phyloP scores from a whole-genome alignment of 495 filamentous ascomycete species.

The Penicillium ochrochloron region DNA sequence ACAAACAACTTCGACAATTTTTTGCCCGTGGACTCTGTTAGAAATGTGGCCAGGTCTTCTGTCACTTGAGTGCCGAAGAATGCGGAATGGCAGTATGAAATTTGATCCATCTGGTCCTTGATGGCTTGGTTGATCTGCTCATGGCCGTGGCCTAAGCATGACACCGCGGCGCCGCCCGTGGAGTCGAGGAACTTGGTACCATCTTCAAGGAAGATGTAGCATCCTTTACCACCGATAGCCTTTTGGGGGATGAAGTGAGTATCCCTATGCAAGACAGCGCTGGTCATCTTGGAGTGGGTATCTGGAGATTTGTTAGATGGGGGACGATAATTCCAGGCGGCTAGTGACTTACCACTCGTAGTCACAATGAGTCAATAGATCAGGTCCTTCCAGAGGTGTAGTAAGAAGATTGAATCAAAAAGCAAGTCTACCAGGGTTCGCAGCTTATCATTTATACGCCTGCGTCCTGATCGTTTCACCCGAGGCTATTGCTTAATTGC shows the following conservation, averaged over 20 bases:
- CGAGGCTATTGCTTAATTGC: constrained; percentile 27
- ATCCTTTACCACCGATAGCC: constrained; percentile 48
- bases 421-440: constrained; percentile 1
- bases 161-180: constrained; percentile 56
- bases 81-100: constrained; percentile 59
- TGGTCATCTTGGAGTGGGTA: constrained; percentile 19
- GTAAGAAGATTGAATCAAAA: background rate
- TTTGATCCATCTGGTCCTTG: constrained; percentile 50
- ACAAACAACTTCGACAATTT: constrained; percentile 52
- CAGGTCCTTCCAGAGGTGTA: background rate
- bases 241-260: constrained; percentile 46
- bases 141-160: constrained; percentile 55
- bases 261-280: constrained; percentile 50
- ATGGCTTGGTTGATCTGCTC: constrained; percentile 50
- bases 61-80: constrained; percentile 54
- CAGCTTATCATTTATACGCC: constrained; percentile 16
- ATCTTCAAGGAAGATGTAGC: constrained; percentile 57
- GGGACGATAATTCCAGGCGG: background rate
- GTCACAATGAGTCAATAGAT: background rate
- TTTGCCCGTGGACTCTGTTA: constrained; percentile 52
- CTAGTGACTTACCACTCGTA: background rate
- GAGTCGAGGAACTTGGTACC: constrained; percentile 69
- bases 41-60: constrained; percentile 48
- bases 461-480: constrained; percentile 9
- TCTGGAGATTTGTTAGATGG: constrained; percentile 8